phyloP scores from a whole-genome alignment of 129 eudicot genomes.

The Flaveria bidentis region DNA sequence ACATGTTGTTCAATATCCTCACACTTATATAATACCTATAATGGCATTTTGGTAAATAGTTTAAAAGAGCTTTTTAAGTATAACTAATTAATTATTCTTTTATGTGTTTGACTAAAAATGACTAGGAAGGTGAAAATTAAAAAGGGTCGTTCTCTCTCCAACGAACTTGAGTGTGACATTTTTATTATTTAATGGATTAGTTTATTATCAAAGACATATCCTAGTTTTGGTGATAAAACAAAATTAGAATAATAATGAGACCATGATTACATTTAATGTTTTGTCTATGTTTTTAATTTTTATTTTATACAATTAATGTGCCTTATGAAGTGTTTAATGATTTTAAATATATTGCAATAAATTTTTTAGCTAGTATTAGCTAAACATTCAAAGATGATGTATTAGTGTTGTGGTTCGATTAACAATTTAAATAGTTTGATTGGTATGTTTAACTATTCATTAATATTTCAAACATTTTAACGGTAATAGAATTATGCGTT shows the following conservation, averaged over 20 bases:
- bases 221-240: slow-evolving; percentile 6
- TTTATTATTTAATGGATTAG: slow-evolving; percentile 17
- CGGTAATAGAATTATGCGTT: too few relatives aligned
- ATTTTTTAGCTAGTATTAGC: neutral
- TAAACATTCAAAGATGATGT: neutral
- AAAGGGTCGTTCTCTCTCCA: slow-evolving; percentile 39
- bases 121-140: slow-evolving; percentile 18
- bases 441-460: neutral
- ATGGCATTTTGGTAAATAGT: slow-evolving; percentile 4
- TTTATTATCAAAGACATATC: slow-evolving; percentile 29
- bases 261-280: slow-evolving; percentile 29
- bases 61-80: neutral
- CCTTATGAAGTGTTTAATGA: slow-evolving; percentile 3
- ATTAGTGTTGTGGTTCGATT: neutral
- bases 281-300: neutral
- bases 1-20: neutral
- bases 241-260: slow-evolving; percentile 18
- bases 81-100: neutral
- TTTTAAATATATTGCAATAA: neutral
- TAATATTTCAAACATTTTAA: neutral
- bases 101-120: slow-evolving; percentile 4
- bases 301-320: neutral
- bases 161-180: slow-evolving; percentile 33
- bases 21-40: slow-evolving; percentile 26
- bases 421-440: neutral